phyloP scores from a whole-genome alignment of 2,329 filamentous ascomycete genomes.

The Ramichloridium luteum region DNA sequence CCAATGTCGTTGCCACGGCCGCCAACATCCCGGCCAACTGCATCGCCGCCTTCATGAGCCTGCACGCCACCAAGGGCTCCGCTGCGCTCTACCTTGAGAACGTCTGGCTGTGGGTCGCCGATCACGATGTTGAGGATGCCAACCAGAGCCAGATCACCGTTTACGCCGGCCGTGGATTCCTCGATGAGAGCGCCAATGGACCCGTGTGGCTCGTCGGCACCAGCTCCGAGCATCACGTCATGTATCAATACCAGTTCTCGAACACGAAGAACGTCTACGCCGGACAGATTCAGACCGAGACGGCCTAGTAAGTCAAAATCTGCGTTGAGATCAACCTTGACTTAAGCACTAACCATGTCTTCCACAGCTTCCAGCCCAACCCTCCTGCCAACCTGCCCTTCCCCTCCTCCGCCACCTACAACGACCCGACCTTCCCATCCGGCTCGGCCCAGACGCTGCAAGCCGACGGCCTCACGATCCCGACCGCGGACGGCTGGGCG shows the following conservation, averaged over 20 bases:
- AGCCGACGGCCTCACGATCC: constrained; percentile 24
- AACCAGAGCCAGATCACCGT: constrained; percentile 26
- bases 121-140: constrained; percentile 92
- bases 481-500: constrained; percentile 48
- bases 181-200: constrained; percentile 30
- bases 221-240: constrained; percentile 39
- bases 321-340: constrained; percentile 7
- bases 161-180: constrained; percentile 30
- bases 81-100: too few relatives aligned
- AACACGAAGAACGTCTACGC: constrained; percentile 39
- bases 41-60: constrained; percentile 51
- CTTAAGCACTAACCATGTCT: too few relatives aligned
- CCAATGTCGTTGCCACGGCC: constrained; percentile 36
- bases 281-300: constrained; percentile 40
- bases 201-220: constrained; percentile 43
- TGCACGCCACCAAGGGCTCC: constrained; percentile 39
- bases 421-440: constrained; percentile 60
- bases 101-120: constrained; percentile 88
- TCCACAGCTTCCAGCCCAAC: constrained; percentile 77
- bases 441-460: constrained; percentile 9
- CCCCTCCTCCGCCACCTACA: constrained; percentile 42
- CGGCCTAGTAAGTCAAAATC: too few relatives aligned
- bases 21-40: constrained; percentile 50
- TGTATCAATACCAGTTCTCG: constrained; percentile 41
- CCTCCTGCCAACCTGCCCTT: constrained; percentile 60